Evolutionary conservation across 2,329 filamentous ascomycete species (phyloP), one percentile per base, ranked within the genome.

Genomic region (Camptophora hylomeconis): DNA sequence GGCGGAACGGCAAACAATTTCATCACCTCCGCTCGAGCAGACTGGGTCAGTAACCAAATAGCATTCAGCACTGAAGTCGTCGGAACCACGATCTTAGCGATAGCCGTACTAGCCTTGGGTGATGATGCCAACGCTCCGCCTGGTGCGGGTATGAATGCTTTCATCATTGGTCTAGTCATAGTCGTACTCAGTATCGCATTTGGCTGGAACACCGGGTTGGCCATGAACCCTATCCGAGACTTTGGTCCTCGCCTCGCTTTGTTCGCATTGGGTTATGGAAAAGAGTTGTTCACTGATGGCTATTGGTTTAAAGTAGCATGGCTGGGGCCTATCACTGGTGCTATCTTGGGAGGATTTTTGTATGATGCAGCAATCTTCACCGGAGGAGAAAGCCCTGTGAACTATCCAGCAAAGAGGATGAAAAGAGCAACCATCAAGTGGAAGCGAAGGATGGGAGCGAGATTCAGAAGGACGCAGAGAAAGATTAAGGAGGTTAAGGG

Each of bases 361-460:
- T 68, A 69, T 45, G 65, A 67, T 43, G 53, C 58, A 36, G 58
- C 56, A 39, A 65, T 60, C 38, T 67, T 67, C 39, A 60, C 58
- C 1, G 58, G 60, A 4, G 62, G 61, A 1, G 63, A 67, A 41
- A 59, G 54, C 23, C 64, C 63, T 9, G 60, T 65, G 32, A 68
- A 62, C 46, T 61, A 69, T 47, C 59, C 58, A 3, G 56, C 60
- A 15, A 51, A 51, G 35, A 48, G 56, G 25, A 58, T 54, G 5
- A 47, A 53, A 41, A 47, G 57, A 17, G 52, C 54, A 2, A 42
- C 54, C 19, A 40, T 38, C 41, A 72, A 72, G 52, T 39, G 31
- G 34, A 19, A 31, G 26, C 24, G 33, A 17, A 30, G 32, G 18
- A 28, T 31, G 32, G 33, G 21, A 26, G 28, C 20, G 12, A 36